A percentile compares a stretch with the other conserved stretches of the same genome.
phyloP scores from a whole-genome alignment of 2,329 filamentous ascomycete genomes.

The Diaporthe destruens region DNA sequence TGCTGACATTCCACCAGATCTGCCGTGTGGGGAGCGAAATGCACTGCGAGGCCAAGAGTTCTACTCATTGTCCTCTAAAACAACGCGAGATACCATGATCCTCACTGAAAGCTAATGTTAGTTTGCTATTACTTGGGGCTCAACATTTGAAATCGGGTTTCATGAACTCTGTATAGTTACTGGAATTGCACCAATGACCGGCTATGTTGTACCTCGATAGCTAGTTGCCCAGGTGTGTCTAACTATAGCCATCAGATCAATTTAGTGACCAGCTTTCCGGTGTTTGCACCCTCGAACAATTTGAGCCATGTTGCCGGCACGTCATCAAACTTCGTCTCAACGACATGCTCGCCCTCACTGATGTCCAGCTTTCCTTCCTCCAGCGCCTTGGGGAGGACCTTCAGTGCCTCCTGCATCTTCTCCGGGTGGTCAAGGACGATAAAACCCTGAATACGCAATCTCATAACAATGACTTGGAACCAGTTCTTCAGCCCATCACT shows the following conservation, averaged over 20 bases:
- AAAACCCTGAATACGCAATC: conserved; percentile 2
- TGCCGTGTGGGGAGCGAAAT: too few species aligned
- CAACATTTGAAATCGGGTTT: too few species aligned
- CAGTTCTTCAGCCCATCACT: conserved; percentile 23
- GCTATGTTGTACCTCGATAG: neutral
- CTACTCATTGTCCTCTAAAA: too few species aligned
- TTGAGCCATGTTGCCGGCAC: conserved; percentile 28
- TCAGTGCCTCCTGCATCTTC: neutral
- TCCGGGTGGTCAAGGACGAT: conserved; percentile 6
- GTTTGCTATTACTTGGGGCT: too few species aligned
- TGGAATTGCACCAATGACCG: neutral
- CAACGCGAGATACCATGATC: too few species aligned
- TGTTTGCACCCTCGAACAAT: conserved; percentile 27
- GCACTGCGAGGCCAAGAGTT: too few species aligned
- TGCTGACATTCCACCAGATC: too few species aligned
- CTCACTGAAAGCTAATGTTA: too few species aligned
- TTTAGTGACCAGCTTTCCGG: conserved; percentile 30
- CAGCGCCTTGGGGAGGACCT: conserved; percentile 17
- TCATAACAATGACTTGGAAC: conserved; percentile 28
- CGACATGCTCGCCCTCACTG: conserved; percentile 20
- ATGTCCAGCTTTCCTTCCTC: conserved; percentile 30
- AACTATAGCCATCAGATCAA: neutral
- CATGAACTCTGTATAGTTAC: too few species aligned
- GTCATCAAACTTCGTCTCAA: conserved; percentile 24
- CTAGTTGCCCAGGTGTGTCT: neutral